These are phyloP conservation scores for Actinomortierella ambigua DNA, from an alignment of 371 early-diverging fungal species.

Conservation along the genomic window DNA sequence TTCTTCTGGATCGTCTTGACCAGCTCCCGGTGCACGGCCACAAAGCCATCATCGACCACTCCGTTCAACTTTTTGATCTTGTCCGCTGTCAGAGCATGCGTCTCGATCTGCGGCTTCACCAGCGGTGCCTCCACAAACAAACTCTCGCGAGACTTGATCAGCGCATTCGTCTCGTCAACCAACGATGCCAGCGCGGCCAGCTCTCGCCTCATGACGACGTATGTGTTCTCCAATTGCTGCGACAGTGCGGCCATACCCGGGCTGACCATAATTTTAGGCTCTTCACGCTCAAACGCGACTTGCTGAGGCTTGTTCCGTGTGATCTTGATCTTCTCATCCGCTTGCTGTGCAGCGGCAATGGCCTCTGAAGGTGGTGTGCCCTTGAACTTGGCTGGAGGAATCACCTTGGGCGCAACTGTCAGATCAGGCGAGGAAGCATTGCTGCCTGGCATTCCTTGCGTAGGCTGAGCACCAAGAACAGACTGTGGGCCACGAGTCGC, in stretches of 20 bases:
- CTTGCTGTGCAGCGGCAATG: slow-evolving; percentile 8
- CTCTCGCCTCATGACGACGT: slow-evolving; percentile 39
- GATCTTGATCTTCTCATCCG: slow-evolving; percentile 17
- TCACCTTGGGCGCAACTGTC: slow-evolving; percentile 11
- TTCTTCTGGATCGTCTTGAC: slow-evolving; percentile 11
- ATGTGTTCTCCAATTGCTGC: slow-evolving; percentile 38
- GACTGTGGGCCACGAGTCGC: not conserved
- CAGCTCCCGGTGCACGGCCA: too few species aligned
- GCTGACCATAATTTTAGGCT: slow-evolving; percentile 22
- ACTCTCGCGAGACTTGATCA: slow-evolving; percentile 41
- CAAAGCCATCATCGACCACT: too few species aligned
- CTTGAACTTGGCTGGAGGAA: too few species aligned
- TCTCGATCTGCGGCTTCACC: too few species aligned
- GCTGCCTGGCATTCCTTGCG: not conserved
- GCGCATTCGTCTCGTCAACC: slow-evolving; percentile 32
- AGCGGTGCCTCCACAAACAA: slow-evolving; percentile 21
- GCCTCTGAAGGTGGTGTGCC: too few species aligned
- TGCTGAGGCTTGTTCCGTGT: slow-evolving; percentile 5
- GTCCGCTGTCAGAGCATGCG: too few species aligned
- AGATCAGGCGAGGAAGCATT: slow-evolving; percentile 11
- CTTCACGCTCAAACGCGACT: slow-evolving; percentile 12
- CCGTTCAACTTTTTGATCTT: too few species aligned
- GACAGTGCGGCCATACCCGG: slow-evolving; percentile 41
- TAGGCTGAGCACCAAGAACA: slow-evolving; percentile 8
- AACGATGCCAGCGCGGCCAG: slow-evolving; percentile 26